Conservation (phyloP, 306 rosid species). For the Castanea sativa region DNA sequence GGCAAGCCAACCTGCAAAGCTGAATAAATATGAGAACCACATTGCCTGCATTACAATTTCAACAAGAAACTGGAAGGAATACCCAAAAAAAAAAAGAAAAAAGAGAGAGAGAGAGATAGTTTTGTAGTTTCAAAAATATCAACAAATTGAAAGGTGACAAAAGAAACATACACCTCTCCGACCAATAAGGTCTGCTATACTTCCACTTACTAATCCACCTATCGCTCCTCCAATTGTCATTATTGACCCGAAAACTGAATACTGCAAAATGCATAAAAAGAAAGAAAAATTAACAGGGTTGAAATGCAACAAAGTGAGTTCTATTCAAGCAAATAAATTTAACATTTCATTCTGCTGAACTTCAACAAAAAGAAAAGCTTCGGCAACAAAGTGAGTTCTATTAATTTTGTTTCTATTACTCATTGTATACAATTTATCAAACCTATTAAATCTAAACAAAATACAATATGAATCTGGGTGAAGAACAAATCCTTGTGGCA, state of each 20-base stretch:
- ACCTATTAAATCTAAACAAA: background rate
- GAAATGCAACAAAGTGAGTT: background rate
- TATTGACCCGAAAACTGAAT: conserved; percentile 75
- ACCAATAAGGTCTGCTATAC: conserved; percentile 65
- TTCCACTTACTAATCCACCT: conserved; percentile 76
- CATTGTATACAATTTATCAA: background rate
- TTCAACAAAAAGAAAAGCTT: background rate
- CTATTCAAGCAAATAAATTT: background rate
- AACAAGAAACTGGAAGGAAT: too few species aligned
- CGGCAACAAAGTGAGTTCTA: too few species aligned
- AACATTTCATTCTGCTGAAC: background rate
- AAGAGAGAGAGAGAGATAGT: too few species aligned
- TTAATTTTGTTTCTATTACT: too few species aligned
- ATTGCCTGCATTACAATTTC: conserved; percentile 52
- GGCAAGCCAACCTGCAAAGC: conserved; percentile 75
- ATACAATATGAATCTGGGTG: background rate
- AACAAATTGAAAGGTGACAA: too few species aligned
- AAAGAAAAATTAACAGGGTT: too few species aligned
- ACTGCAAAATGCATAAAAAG: conserved; percentile 34
- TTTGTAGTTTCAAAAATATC: too few species aligned
- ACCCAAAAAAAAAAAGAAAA: too few species aligned
- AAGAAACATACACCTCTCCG: conserved; percentile 64
- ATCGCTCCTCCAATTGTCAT: conserved; percentile 81
- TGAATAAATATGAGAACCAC: conserved; percentile 64
- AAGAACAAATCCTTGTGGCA: background rate